These are phyloP conservation scores for Pichia californica DNA, from an alignment of 805 yeast species.

Conservation along the genomic window DNA sequence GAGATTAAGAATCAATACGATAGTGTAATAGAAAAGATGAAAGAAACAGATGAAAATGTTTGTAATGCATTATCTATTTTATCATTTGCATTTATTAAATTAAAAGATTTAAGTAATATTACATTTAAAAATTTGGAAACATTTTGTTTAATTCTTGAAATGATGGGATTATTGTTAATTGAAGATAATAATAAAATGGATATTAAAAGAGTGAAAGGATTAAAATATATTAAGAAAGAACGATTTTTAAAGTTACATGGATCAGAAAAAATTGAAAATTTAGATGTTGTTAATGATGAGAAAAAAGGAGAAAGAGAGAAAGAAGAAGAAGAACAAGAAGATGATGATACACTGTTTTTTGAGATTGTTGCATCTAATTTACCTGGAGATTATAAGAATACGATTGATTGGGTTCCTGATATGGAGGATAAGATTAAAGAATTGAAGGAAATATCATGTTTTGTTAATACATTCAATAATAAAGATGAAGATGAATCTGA, in stretches of 20 bases:
- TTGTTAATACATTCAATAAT: no score
- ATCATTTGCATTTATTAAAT: conserved; percentile 26
- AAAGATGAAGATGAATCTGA: background rate
- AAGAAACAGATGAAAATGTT: conserved; percentile 21
- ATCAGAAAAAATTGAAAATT: no score
- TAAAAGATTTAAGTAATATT: conserved; percentile 37
- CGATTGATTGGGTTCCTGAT: conserved; percentile 9
- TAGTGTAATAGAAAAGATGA: conserved; percentile 25
- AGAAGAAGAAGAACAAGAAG: background rate
- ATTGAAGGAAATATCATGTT: background rate
- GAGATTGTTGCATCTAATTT: conserved; percentile 13
- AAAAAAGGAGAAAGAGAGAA: background rate
- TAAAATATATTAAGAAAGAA: conserved; percentile 41
- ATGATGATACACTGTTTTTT: conserved; percentile 5
- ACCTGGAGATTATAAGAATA: conserved; percentile 5
- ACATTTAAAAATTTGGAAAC: conserved; percentile 35
- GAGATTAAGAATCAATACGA: conserved; percentile 32
- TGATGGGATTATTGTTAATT: conserved; percentile 67
- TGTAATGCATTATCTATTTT: conserved; percentile 18
- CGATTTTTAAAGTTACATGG: conserved; percentile 9
- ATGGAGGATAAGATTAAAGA: background rate
- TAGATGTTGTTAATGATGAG: no score
- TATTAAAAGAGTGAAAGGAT: conserved; percentile 75
- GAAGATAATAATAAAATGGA: conserved; percentile 34
- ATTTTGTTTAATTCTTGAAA: conserved; percentile 56